Evolutionary conservation across 2,329 filamentous ascomycete genomes (phyloP).

Genomic region (Venturia carpophila): DNA sequence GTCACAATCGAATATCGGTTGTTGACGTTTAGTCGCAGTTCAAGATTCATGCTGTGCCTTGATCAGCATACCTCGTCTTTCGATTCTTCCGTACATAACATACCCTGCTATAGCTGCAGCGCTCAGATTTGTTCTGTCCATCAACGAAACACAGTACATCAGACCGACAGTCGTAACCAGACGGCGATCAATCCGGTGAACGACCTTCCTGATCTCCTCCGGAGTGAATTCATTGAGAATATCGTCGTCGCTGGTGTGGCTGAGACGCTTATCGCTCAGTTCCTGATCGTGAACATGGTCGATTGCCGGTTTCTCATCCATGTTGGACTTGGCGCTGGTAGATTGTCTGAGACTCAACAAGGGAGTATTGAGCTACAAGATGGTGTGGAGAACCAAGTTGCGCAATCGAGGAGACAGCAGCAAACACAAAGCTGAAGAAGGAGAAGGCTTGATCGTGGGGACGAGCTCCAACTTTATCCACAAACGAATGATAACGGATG

Average conservation of each 20-base stretch:
- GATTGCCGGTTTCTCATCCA: neutral
- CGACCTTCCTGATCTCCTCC: slow-evolving; percentile 58
- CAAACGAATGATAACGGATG: neutral
- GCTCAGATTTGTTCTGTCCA: slow-evolving; percentile 74
- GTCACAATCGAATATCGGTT: slow-evolving; percentile 57
- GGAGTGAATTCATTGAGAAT: slow-evolving; percentile 42
- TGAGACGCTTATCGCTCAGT: neutral
- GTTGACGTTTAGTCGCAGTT: slow-evolving; percentile 45
- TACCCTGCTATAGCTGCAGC: slow-evolving; percentile 63
- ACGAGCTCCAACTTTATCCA: neutral
- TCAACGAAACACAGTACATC: slow-evolving; percentile 67
- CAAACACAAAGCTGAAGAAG: neutral
- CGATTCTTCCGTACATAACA: slow-evolving; percentile 14
- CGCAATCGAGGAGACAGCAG: neutral
- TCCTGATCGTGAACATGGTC: neutral
- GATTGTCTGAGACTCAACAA: too few species aligned
- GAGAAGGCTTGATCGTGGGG: neutral
- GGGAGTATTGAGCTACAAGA: neutral
- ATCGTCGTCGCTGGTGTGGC: slow-evolving; percentile 14
- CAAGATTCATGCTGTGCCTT: slow-evolving; percentile 51
- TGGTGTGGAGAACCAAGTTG: neutral
- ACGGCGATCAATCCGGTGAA: slow-evolving; percentile 57
- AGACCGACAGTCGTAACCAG: slow-evolving; percentile 42
- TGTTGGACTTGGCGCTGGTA: neutral
- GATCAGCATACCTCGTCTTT: neutral